Base-by-base conservation (phyloP, 495 filamentous ascomycete species). In the Annulohypoxylon nitens region DNA sequence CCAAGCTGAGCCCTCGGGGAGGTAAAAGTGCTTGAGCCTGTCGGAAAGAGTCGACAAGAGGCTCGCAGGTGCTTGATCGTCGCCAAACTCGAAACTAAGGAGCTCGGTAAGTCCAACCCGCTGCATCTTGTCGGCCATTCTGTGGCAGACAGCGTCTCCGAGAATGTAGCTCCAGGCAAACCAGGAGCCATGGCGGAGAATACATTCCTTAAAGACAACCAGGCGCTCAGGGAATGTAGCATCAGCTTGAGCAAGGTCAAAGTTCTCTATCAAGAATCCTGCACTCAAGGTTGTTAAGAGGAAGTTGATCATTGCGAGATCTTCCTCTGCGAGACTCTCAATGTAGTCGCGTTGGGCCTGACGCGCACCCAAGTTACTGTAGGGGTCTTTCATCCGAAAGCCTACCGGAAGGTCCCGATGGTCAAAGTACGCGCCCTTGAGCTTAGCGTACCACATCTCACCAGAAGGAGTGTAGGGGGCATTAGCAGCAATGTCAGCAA, bases 171-270 rank as follows among this genome's bases (percentile, higher is more conserved):
- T 63, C 61, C 67, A 71, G 1, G 68, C 39, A n/a, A 71, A 75
- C 77, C 71, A 77, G 2, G 73, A 68, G n/a, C 75, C 75, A 34
- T 77, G 69, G 8, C 70, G 53, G 1, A 78, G 33, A 4, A 75
- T 47, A n/a, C 54, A 74, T 53, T 78, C 76, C 51, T 76, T 48
- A 33, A 74, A 61, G 5, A 74, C 25, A 0, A 37, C 55, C 0
- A 18, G 33, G 2, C 63, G 39, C 34, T 78, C 73, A 0, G 1
- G 36, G 9, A 55, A 20, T 1, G 2, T 14, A 10, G 70, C 37
- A 3, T 58, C 61, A 12, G 51, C 51, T 0, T 34, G 23, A 12
- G 20, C 18, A 0, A 10, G 3, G 7, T 20, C 4, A 5, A 8
- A 20, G 45, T 33, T 51, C 12, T 14, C n/a, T 0, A 18, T 4